Base-by-base conservation (phyloP, 345 rosid species). In the Rhodomyrtus tomentosa region DNA sequence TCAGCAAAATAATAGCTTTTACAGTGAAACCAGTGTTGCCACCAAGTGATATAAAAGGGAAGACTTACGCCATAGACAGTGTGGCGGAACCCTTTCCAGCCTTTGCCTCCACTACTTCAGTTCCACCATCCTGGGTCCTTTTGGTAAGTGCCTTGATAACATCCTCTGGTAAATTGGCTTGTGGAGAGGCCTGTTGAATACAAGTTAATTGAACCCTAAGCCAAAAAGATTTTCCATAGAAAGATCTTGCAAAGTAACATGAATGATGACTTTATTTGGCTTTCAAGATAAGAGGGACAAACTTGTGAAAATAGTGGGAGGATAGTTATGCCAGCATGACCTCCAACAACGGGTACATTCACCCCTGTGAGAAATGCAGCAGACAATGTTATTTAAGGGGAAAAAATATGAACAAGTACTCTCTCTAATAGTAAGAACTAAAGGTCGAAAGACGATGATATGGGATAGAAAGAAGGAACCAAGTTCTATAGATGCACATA, bases 1-100 rank as follows among this genome's bases (percentile, higher is more conserved):
- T 50, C 68, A 88, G 40, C 15, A 1, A 82, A 68, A 68, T 42
- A 4, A 36, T 68, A 22, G 76, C 24, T 36, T 68, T 16, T 32
- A 36, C 76, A 15, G 74, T 56, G 59, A 48, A 82, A 80, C 24
- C 36, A 80, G 10, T 50, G 42, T 27, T 81, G 83, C 9, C 6
- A 51, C 36, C 15, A 81, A 50, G 38, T 50, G 10, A 50, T 51
- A 50, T 81, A 51, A 32, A 54, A 42, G 55, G 49, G 5, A 84
- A 83, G 18, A 91, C 98, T 91, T 92, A 95, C 98, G 98, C 98
- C 98, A 95, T 93, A 73, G 98, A 95, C 85, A 93, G 88, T 42
- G 96, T 95, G 24, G 98, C 96, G 53, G 98, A 95, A 86, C 98
- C 98, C 88, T 94, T 94, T 88, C 96, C 98, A 87, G 96, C 98